Percentiles rank a stretch among this genome's conserved stretches.
These are phyloP conservation scores for Aspergillus olivimuriae DNA, from an alignment of 495 filamentous ascomycete species.

Conservation along the genomic window DNA sequence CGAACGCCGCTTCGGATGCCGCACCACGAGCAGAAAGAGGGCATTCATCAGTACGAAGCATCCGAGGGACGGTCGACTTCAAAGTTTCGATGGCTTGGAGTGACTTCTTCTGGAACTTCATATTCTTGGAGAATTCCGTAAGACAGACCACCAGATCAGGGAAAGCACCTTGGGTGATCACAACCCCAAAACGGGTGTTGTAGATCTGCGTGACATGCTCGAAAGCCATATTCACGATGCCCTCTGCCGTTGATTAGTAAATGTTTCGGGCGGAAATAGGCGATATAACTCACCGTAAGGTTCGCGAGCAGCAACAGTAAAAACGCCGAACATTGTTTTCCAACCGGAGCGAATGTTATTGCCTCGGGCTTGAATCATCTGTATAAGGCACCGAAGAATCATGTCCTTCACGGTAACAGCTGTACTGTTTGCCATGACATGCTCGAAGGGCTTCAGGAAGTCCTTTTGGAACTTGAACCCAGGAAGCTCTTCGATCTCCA, in stretches of 20 bases:
- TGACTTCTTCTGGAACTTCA: constrained; percentile 95
- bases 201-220: constrained; percentile 98
- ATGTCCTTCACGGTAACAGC: constrained; percentile 94
- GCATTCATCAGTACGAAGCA: constrained; percentile 95
- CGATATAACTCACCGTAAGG: constrained; percentile 56
- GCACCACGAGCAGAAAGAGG: constrained; percentile 62
- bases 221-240: constrained; percentile 92
- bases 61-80: constrained; percentile 83
- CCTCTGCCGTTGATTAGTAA: constrained; percentile 50
- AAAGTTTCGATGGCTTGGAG: constrained; percentile 92
- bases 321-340: constrained; percentile 99
- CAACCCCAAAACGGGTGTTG: constrained; percentile 90
- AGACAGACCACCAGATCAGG: constrained; percentile 93
- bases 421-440: constrained; percentile 88
- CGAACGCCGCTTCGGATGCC: constrained; percentile 31
- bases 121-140: constrained; percentile 97
- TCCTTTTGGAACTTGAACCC: constrained; percentile 99
- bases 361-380: constrained; percentile 96
- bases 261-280: background rate
- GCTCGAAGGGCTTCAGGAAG: constrained; percentile 95
- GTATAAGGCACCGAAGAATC: constrained; percentile 92
- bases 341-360: constrained; percentile 96
- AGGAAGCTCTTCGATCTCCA: constrained; percentile 95
- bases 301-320: constrained; percentile 90
- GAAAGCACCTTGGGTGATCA: constrained; percentile 94